phyloP scores from a whole-genome alignment of 1,284 basidiomycete species.

The Tylopilus sp. region DNA sequence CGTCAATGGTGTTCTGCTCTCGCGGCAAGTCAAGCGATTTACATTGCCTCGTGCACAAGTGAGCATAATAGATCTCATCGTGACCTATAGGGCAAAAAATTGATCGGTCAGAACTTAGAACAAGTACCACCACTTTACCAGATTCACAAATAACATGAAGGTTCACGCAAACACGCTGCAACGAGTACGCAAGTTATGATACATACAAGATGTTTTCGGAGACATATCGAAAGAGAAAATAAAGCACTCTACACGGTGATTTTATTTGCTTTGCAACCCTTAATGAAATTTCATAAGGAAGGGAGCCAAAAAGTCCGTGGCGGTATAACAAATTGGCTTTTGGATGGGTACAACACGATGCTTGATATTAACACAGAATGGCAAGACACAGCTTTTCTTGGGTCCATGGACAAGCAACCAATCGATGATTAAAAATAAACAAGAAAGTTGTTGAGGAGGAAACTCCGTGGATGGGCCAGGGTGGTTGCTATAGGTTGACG shows the following conservation, averaged over 20 bases:
- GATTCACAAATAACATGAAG: background rate
- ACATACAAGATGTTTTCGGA: constrained; percentile 14
- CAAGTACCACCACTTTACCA: too few species aligned
- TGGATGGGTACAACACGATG: constrained; percentile 29
- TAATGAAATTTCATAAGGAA: constrained; percentile 3
- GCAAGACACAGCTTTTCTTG: constrained; percentile 15
- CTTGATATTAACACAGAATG: constrained; percentile 28
- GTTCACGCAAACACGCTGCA: background rate
- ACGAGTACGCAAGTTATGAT: constrained; percentile 15
- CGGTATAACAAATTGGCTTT: constrained; percentile 27
- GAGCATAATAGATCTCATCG: too few species aligned
- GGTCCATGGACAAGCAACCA: constrained; percentile 19
- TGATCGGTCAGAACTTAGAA: background rate
- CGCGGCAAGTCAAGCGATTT: background rate
- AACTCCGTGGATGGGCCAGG: constrained; percentile 2
- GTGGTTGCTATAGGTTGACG: background rate
- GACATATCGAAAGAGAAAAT: constrained; percentile 22
- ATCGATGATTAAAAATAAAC: constrained; percentile 30
- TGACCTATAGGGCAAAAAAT: too few species aligned
- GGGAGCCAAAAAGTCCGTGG: constrained; percentile 11
- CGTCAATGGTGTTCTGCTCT: background rate
- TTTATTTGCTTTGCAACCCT: constrained; percentile 13
- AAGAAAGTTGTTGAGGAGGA: constrained; percentile 16
- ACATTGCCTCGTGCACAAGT: background rate
- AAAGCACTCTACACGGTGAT: constrained; percentile 19